phyloP scores from a whole-genome alignment of 2,329 filamentous ascomycete genomes.

The Ceratocystis diversiconidia region DNA sequence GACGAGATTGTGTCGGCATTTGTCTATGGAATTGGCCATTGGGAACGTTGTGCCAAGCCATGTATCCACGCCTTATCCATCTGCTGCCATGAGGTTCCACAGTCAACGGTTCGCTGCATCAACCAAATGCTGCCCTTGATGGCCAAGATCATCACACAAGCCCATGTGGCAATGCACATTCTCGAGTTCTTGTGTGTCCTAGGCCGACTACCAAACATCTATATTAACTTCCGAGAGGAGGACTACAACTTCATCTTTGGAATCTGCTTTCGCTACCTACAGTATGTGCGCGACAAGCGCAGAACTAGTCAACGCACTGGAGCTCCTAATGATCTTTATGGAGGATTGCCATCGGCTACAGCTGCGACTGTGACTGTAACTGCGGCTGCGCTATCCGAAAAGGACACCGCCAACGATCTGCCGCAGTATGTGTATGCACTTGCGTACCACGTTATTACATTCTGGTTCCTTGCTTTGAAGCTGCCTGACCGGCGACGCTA shows the following conservation, averaged over 20 bases:
- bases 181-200: conserved; percentile 88
- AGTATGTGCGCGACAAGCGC: conserved; percentile 64
- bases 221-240: conserved; percentile 77
- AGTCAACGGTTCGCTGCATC: conserved; percentile 72
- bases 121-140: conserved; percentile 82
- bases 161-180: conserved; percentile 83
- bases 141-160: conserved; percentile 89
- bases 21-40: conserved; percentile 66
- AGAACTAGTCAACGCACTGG: conserved; percentile 33
- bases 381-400: conserved; percentile 20
- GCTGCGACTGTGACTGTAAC: conserved; percentile 13
- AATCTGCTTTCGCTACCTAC: conserved; percentile 85
- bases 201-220: conserved; percentile 69
- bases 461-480: conserved; percentile 89
- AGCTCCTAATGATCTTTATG: conserved; percentile 1
- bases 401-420: conserved; percentile 49
- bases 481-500: conserved; percentile 70
- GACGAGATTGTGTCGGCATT: conserved; percentile 83
- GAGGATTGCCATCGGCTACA: conserved; percentile 11
- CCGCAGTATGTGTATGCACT: conserved; percentile 89
- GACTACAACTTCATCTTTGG: conserved; percentile 91
- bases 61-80: conserved; percentile 92
- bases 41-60: conserved; percentile 75
- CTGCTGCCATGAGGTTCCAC: conserved; percentile 85
- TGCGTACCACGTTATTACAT: conserved; percentile 88